phyloP scores from a whole-genome alignment of 805 yeast species.

The Myxozyma sirexii region DNA sequence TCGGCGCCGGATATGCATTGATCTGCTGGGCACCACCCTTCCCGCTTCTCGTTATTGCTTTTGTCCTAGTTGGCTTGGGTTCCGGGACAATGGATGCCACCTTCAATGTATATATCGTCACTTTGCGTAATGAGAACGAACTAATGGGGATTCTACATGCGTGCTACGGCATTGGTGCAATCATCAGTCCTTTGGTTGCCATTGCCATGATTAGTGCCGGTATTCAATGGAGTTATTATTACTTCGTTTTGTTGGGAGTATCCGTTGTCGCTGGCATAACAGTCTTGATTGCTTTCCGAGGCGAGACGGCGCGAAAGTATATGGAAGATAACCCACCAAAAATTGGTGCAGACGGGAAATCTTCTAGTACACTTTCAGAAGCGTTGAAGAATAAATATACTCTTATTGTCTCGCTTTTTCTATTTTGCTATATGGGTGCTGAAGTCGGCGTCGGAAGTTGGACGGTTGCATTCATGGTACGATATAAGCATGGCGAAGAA shows the following conservation, averaged over 20 bases:
- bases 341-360: conserved; percentile 4
- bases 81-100: conserved; percentile 54
- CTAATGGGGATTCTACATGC: conserved; percentile 69
- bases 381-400: conserved; percentile 44
- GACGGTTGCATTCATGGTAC: conserved; percentile 64
- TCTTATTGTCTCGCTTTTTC: conserved; percentile 55
- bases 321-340: conserved; percentile 5
- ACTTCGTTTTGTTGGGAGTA: conserved; percentile 51
- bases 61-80: conserved; percentile 60
- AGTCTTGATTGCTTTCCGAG: conserved; percentile 50
- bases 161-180: conserved; percentile 73
- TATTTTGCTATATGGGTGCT: conserved; percentile 67
- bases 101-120: conserved; percentile 55
- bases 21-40: conserved; percentile 54
- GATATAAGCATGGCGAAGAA: conserved; percentile 54
- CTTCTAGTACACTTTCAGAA: conserved; percentile 9
- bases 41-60: conserved; percentile 55
- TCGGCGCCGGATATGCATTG: conserved; percentile 49
- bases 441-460: conserved; percentile 74
- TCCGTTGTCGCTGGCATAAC: conserved; percentile 43
- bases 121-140: conserved; percentile 56
- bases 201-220: conserved; percentile 57
- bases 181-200: conserved; percentile 68
- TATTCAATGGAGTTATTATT: conserved; percentile 58
- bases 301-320: conserved; percentile 34